Evolutionary conservation across 495 filamentous ascomycete species (phyloP), one percentile per base, ranked within the genome.

Genomic region (Lichenothelia convexa): DNA sequence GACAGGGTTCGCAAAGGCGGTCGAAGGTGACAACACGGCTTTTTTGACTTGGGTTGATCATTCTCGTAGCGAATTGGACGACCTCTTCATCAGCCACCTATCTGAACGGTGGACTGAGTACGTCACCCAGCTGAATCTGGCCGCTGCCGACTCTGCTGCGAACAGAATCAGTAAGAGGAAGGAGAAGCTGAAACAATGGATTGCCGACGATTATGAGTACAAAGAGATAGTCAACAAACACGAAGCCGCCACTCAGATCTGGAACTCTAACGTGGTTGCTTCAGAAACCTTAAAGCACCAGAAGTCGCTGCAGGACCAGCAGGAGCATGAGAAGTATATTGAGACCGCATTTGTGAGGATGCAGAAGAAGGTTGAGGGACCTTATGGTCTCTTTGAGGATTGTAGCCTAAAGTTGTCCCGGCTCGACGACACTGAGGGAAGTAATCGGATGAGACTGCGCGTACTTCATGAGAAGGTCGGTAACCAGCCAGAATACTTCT

Each of bases 261-360:
- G 87, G 91, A 77, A 83, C 58, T 79, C 82, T 38, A 94, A 93
- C 43, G 91, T 95, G 27, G 86, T 85, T 52, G 71, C 78, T 39
- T 81, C 86, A 0, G 89, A 97, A 54, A 78, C 87, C 40, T 67
- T 86, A 45, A 94, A 91, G 50, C 78, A 86, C 37, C 87, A 93
- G 48, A 62, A 87, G 42, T 70, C 75, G 16, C 52, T 80, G 24
- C 89, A 97, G 55, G 89, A 97, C 48, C 75, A 91, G 39, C 85
- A 93, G 45, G 91, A 97, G 46, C 84, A 80, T 45, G 68, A 76
- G 39, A 58, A 52, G 3, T 93, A 82, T 46, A 68, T 85, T 45
- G 67, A 68, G 32, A 70, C 80, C 0, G 65, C 75, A 11, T 85
- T 80, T 54, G 65, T 66, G 0, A 78, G 71, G 45, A 70, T 94